Evolutionary conservation across 306 rosid species (phyloP).

Genomic region (Canavalia gladiata): DNA sequence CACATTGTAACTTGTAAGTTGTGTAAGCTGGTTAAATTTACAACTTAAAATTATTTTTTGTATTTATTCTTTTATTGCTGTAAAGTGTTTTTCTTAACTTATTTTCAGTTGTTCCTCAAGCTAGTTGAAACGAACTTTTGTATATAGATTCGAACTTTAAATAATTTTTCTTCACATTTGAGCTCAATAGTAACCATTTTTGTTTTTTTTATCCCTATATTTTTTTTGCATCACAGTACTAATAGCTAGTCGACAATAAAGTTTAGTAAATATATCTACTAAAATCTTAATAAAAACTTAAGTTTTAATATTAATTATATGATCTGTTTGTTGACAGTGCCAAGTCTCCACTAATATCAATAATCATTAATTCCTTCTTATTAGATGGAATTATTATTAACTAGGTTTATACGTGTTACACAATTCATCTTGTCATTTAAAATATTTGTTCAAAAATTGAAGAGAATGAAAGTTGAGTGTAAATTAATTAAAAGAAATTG

Average conservation of each 20-base stretch:
- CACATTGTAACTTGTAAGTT: not conserved
- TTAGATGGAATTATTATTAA: no score
- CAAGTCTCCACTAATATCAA: not conserved
- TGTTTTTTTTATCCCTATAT: not conserved
- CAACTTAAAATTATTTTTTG: conserved; percentile 1
- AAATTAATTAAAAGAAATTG: no score
- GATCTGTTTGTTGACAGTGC: not conserved
- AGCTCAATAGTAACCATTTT: not conserved
- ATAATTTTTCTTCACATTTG: not conserved
- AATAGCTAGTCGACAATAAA: not conserved
- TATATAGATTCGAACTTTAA: not conserved
- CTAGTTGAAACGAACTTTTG: not conserved
- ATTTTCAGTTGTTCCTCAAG: not conserved
- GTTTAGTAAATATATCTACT: no score
- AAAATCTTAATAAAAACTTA: not conserved
- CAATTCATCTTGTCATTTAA: no score
- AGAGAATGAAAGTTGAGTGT: no score
- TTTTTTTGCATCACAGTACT: not conserved
- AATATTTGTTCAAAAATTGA: no score
- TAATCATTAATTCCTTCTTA: no score
- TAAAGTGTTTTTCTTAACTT: not conserved
- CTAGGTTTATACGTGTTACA: no score
- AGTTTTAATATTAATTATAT: not conserved
- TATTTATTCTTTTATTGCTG: not conserved
- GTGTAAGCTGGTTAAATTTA: conserved; percentile 14